Evolutionary conservation across 73 alveolate species (phyloP).

Genomic region (Tetrahymena malaccensis): DNA sequence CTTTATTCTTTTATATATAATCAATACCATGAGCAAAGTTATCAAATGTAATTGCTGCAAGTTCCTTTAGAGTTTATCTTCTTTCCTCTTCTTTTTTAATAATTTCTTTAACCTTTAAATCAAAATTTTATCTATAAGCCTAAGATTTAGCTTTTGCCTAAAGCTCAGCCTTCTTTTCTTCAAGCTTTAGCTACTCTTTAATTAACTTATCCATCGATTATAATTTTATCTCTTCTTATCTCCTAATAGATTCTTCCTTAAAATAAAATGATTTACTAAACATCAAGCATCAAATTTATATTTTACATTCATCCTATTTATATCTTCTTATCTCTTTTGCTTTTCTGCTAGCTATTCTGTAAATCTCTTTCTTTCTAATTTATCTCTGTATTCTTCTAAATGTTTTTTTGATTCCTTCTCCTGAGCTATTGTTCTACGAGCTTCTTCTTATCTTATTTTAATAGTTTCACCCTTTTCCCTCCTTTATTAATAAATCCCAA

Average conservation of each 20-base stretch:
- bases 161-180: slow-evolving; percentile 12
- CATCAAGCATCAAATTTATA: too few relatives aligned
- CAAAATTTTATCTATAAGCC: slow-evolving; percentile 33
- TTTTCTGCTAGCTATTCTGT: slow-evolving; percentile 54
- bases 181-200: slow-evolving; percentile 12
- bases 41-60: slow-evolving; percentile 42
- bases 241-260: slow-evolving; percentile 8
- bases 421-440: slow-evolving; percentile 50
- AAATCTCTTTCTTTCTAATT: slow-evolving; percentile 57
- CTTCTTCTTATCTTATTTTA: slow-evolving; percentile 52
- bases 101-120: slow-evolving; percentile 37
- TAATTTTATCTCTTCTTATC: slow-evolving; percentile 10
- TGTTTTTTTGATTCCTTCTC: slow-evolving; percentile 54
- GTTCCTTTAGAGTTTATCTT: slow-evolving; percentile 49
- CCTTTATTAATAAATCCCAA: neutral
- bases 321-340: slow-evolving; percentile 47
- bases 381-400: slow-evolving; percentile 66
- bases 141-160: slow-evolving; percentile 2
- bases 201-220: slow-evolving; percentile 1
- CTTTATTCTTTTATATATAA: slow-evolving; percentile 44
- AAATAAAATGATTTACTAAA: neutral
- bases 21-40: slow-evolving; percentile 43
- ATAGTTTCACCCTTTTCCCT: slow-evolving; percentile 1
- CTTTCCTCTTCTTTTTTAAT: slow-evolving; percentile 40
- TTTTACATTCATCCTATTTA: slow-evolving; percentile 46